phyloP scores from a whole-genome alignment of 139 green algal genomes.

The Spirogloea muscicola region DNA sequence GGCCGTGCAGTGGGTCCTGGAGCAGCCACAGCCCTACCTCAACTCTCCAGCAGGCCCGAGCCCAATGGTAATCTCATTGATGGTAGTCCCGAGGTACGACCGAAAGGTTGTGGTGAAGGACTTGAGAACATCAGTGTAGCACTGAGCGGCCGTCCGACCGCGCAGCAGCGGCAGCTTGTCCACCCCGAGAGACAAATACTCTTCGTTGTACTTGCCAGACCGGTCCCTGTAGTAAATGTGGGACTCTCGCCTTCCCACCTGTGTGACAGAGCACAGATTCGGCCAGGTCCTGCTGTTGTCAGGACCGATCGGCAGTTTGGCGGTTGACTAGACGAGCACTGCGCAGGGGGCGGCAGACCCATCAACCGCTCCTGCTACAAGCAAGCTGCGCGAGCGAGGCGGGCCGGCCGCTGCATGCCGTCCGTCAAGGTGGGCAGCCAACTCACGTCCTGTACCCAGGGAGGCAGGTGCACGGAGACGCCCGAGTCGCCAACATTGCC shows the following conservation, averaged over 20 bases:
- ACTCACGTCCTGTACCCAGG: conserved; percentile 91
- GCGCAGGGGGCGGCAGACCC: no score
- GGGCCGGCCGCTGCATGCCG: no score
- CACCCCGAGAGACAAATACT: conserved; percentile 87
- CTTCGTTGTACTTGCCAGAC: conserved; percentile 74
- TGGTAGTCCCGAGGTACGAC: conserved; percentile 19
- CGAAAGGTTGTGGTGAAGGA: conserved; percentile 60
- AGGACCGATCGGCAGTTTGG: no score
- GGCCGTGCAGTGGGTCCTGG: no score
- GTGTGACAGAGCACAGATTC: no score
- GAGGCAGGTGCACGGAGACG: conserved; percentile 77
- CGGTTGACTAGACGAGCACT: no score
- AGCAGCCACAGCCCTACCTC: no score
- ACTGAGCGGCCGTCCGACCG: conserved; percentile 80
- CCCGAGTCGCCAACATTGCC: conserved; percentile 91
- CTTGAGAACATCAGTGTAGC: conserved; percentile 85
- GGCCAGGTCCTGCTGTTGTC: no score
- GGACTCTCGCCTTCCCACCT: conserved; percentile 72
- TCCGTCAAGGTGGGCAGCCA: no score
- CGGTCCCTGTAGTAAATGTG: conserved; percentile 96
- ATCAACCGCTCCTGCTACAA: no score
- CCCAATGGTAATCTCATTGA: conserved; percentile 46
- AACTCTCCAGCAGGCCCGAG: no score
- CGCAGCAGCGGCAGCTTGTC: conserved; percentile 75
- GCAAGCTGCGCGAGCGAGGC: no score